Evolutionary conservation across 441 rosid species (phyloP).

Genomic region (Gossypium schwendimanii): DNA sequence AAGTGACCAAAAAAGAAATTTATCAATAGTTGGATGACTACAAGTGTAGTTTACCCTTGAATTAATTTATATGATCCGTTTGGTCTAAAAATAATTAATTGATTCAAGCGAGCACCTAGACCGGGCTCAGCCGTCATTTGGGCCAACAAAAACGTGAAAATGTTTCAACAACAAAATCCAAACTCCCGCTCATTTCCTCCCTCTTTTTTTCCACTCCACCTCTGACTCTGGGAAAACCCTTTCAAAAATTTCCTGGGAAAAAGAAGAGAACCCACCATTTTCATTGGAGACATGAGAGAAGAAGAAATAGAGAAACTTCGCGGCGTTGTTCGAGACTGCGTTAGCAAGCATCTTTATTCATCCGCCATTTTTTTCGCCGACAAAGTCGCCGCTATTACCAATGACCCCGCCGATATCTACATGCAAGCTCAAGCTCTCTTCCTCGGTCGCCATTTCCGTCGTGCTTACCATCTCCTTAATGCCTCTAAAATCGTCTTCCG

Average conservation of each 20-base stretch:
- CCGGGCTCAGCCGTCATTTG: background rate
- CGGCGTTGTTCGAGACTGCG: slow-evolving; percentile 87
- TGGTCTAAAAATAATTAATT: background rate
- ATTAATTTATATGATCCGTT: no score
- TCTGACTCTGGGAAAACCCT: background rate
- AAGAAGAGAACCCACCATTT: background rate
- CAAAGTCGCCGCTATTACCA: slow-evolving; percentile 73
- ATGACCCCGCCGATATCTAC: slow-evolving; percentile 80
- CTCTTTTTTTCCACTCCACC: background rate
- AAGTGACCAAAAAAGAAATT: no score
- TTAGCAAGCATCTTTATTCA: slow-evolving; percentile 85
- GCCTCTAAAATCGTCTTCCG: slow-evolving; percentile 82
- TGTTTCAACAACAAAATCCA: background rate
- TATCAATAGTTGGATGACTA: background rate
- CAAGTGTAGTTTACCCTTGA: no score
- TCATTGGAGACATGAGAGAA: slow-evolving; percentile 44
- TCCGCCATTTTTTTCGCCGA: slow-evolving; percentile 96
- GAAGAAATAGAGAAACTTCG: slow-evolving; percentile 80
- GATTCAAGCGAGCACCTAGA: background rate
- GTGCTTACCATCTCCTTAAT: slow-evolving; percentile 84
- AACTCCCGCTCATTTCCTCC: slow-evolving; percentile 6
- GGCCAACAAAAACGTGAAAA: background rate
- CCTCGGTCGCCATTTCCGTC: slow-evolving; percentile 88
- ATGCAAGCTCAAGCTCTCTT: slow-evolving; percentile 95
- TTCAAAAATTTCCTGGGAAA: background rate